Conservation (phyloP, 2,329 filamentous ascomycete genomes). For the Fusarium setosum region DNA sequence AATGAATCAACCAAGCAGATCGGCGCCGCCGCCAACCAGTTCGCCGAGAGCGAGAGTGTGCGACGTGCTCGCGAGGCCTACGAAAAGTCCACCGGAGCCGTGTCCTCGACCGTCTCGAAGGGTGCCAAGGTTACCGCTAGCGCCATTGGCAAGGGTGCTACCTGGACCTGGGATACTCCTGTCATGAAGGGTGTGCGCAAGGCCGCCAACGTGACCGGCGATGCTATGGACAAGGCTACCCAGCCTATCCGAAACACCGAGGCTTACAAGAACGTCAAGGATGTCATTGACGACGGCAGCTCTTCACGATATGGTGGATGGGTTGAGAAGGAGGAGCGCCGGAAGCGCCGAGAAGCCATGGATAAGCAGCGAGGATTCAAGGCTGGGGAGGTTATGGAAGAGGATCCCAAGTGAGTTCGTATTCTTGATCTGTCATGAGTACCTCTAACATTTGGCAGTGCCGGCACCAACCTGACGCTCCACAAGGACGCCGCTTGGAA, state of each 20-base stretch:
- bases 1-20: slow-evolving; percentile 98
- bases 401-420: slow-evolving; percentile 84
- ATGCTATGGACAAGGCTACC: slow-evolving; percentile 93
- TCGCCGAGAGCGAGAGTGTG: slow-evolving; percentile 92
- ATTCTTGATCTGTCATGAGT: not conserved
- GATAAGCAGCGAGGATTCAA: slow-evolving; percentile 69
- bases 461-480: slow-evolving; percentile 91
- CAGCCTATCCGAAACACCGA: slow-evolving; percentile 94
- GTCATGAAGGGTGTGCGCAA: slow-evolving; percentile 92
- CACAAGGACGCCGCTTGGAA: slow-evolving; percentile 99
- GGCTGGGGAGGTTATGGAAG: slow-evolving; percentile 72
- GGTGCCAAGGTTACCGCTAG: slow-evolving; percentile 88
- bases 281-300: slow-evolving; percentile 96
- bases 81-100: slow-evolving; percentile 84
- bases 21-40: slow-evolving; percentile 87
- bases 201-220: slow-evolving; percentile 86
- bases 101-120: slow-evolving; percentile 80
- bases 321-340: slow-evolving; percentile 95
- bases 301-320: slow-evolving; percentile 96
- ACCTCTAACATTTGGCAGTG: slow-evolving; percentile 65
- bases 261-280: slow-evolving; percentile 92
- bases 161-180: slow-evolving; percentile 97
- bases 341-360: slow-evolving; percentile 78
- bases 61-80: slow-evolving; percentile 88
- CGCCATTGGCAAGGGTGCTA: slow-evolving; percentile 88